phyloP scores from a whole-genome alignment of 129 eudicot species.

The Flaveria robusta region DNA sequence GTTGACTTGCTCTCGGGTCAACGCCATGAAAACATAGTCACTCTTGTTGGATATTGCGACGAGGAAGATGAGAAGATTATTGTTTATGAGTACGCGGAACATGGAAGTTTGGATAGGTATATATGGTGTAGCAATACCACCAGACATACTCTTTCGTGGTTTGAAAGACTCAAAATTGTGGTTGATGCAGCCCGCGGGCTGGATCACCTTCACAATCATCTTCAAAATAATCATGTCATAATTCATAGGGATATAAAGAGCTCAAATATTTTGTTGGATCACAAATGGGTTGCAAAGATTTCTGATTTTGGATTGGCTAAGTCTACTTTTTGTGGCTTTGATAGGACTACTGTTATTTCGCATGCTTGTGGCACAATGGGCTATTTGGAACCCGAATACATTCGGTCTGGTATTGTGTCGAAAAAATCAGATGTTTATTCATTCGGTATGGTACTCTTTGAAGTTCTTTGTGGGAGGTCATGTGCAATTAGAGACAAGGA shows the following conservation, averaged over 20 bases:
- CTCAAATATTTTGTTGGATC: background rate
- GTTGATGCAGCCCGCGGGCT: background rate
- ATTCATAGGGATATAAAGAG: background rate
- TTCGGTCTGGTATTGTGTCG: background rate
- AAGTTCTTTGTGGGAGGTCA: background rate
- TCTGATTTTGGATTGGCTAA: background rate
- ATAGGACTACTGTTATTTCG: background rate
- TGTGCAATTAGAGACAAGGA: background rate
- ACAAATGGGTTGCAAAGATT: background rate
- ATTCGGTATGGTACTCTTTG: background rate
- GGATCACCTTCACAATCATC: background rate
- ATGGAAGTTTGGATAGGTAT: background rate
- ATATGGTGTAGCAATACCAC: background rate
- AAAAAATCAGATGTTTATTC: background rate
- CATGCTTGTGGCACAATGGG: background rate
- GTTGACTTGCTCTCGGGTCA: background rate
- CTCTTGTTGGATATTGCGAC: background rate
- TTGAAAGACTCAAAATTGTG: background rate
- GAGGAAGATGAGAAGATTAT: background rate
- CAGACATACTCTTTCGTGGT: background rate
- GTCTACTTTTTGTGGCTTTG: background rate
- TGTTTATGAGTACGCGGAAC: background rate
- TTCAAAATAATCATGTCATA: background rate
- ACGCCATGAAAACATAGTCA: background rate
- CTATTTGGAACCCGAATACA: background rate